These are phyloP conservation scores for Toxoplasma gondii DNA, from an alignment of 169 alveolate genomes.

Conservation along the genomic window DNA sequence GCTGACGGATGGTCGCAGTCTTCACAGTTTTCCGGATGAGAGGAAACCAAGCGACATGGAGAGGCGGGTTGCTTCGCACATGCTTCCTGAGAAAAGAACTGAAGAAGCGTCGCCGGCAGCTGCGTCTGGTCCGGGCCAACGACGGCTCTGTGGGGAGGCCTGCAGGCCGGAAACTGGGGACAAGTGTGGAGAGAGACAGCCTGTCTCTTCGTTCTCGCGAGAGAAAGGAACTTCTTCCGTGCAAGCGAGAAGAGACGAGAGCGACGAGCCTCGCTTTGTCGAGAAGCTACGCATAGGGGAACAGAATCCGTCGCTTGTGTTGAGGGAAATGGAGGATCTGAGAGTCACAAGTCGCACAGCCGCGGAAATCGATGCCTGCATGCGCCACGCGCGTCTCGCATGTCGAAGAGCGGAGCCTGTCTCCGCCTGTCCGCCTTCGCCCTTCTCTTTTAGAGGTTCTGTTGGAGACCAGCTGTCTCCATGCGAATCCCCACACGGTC, in stretches of 20 bases:
- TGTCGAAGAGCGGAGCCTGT: neutral
- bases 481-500: neutral
- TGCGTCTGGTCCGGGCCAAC: too few species aligned
- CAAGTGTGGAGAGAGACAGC: neutral
- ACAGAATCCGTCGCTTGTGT: neutral
- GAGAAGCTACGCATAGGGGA: neutral
- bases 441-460: neutral
- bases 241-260: neutral
- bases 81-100: too few species aligned
- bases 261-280: neutral
- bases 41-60: too few species aligned
- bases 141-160: too few species aligned
- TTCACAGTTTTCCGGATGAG: too few species aligned
- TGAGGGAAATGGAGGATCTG: neutral
- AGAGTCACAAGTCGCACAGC: neutral
- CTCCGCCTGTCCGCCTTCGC: neutral
- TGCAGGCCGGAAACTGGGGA: too few species aligned
- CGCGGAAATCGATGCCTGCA: neutral
- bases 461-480: neutral
- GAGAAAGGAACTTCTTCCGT: neutral
- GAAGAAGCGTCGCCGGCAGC: too few species aligned
- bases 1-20: too few species aligned
- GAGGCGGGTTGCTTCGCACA: too few species aligned
- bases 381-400: neutral
- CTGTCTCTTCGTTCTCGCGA: neutral